phyloP scores from a whole-genome alignment of 139 green algal species.

The Auxenochlorella pyrenoidosa region DNA sequence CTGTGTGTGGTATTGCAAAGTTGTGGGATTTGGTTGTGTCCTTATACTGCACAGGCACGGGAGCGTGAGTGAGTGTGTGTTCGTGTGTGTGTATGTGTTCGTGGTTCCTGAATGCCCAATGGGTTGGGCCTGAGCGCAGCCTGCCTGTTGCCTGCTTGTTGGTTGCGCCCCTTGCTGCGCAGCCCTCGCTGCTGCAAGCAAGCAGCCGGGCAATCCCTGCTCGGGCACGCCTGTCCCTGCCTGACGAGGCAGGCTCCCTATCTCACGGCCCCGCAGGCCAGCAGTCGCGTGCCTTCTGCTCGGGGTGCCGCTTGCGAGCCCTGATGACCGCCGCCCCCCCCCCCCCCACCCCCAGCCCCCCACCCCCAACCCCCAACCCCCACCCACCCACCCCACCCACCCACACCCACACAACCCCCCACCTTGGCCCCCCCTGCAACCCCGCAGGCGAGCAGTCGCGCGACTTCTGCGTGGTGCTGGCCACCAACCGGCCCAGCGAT shows the following conservation, averaged over 20 bases:
- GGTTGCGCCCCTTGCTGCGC: no score
- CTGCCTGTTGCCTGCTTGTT: no score
- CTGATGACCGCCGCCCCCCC: no score
- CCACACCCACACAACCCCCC: background rate
- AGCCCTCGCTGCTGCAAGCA: conserved; percentile 90
- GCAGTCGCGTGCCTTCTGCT: conserved; percentile 74
- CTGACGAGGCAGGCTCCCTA: background rate
- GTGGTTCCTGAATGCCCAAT: no score
- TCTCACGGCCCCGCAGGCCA: background rate
- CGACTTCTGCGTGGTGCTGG: conserved; percentile 91
- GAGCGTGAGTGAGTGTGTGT: no score
- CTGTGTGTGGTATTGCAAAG: conserved; percentile 48
- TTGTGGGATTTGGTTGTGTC: no score
- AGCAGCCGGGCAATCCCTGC: no score
- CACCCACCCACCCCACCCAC: background rate
- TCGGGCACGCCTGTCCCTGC: background rate
- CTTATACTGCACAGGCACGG: no score
- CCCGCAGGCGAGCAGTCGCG: conserved; percentile 37
- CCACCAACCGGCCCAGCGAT: conserved; percentile 94
- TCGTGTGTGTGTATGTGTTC: no score
- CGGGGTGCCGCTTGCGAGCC: conserved; percentile 92
- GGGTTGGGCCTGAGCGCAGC: no score
- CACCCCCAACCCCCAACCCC: no score
- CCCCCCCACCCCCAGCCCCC: background rate
- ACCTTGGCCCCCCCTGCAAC: background rate